These are phyloP conservation scores for Macrolepiota fuliginosa DNA, from an alignment of 768 basidiomycete genomes.

Conservation along the genomic window DNA sequence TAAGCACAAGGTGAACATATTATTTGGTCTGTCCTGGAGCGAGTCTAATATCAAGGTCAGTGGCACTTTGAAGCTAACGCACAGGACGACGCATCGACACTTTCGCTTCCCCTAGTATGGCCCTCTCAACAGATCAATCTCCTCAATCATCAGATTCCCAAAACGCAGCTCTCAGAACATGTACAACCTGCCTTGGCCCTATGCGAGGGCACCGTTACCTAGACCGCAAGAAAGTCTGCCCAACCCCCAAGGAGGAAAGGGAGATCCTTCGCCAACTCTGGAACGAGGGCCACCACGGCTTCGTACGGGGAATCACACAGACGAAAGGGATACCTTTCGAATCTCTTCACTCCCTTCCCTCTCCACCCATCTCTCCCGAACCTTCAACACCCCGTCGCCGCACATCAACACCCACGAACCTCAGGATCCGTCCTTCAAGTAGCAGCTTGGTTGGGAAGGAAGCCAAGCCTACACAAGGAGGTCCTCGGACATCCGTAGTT, in stretches of 20 bases:
- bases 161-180: neutral
- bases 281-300: constrained; percentile 9
- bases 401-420: neutral
- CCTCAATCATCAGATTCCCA: neutral
- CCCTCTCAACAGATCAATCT: neutral
- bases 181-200: neutral
- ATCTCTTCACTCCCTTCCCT: neutral
- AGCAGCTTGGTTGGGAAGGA: neutral
- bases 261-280: constrained; percentile 6
- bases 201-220: constrained; percentile 5
- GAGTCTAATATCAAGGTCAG: neutral
- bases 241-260: neutral
- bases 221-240: constrained; percentile 6
- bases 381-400: neutral
- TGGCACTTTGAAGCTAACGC: neutral
- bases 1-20: neutral
- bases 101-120: neutral
- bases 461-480: neutral
- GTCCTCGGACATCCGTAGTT: neutral
- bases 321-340: neutral
- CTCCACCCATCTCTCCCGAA: neutral
- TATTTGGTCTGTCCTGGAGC: neutral
- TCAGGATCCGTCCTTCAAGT: neutral
- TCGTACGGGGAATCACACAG: neutral
- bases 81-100: neutral